phyloP scores from a whole-genome alignment of 2,329 filamentous ascomycete genomes.

The Aspergillus luchuensis region DNA sequence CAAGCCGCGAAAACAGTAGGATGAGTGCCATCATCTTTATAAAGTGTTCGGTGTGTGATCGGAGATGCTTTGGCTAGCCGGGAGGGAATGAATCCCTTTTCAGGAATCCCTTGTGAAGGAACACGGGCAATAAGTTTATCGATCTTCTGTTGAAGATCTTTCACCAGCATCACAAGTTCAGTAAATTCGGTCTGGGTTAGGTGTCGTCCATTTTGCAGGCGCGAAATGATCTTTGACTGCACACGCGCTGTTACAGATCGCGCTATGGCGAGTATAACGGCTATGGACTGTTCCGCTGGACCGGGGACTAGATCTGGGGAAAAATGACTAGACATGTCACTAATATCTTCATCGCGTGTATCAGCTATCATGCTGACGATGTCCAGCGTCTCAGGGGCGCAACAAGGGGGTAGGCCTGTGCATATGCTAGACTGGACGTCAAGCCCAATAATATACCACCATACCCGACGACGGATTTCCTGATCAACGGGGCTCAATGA shows the following conservation, averaged over 20 bases:
- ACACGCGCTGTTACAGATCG: background rate
- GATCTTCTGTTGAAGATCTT: background rate
- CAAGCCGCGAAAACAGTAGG: background rate
- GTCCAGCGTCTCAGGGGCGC: background rate
- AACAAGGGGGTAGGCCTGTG: background rate
- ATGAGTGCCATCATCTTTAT: background rate
- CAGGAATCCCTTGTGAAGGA: background rate
- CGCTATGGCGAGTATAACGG: background rate
- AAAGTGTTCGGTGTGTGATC: background rate
- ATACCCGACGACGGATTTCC: background rate
- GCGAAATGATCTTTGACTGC: background rate
- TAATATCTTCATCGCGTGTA: background rate
- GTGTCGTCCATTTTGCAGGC: background rate
- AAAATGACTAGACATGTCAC: background rate
- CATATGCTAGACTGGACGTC: background rate
- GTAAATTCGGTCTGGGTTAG: background rate
- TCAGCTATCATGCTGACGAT: background rate
- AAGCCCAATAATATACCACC: background rate
- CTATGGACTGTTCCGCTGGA: background rate
- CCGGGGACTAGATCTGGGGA: background rate
- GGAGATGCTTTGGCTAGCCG: background rate
- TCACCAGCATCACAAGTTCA: background rate
- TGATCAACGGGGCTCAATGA: background rate
- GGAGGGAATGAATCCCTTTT: background rate
- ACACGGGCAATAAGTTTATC: background rate